These are phyloP conservation scores for Colletotrichum sojae DNA, from an alignment of 2,329 filamentous ascomycete species.

Conservation along the genomic window DNA sequence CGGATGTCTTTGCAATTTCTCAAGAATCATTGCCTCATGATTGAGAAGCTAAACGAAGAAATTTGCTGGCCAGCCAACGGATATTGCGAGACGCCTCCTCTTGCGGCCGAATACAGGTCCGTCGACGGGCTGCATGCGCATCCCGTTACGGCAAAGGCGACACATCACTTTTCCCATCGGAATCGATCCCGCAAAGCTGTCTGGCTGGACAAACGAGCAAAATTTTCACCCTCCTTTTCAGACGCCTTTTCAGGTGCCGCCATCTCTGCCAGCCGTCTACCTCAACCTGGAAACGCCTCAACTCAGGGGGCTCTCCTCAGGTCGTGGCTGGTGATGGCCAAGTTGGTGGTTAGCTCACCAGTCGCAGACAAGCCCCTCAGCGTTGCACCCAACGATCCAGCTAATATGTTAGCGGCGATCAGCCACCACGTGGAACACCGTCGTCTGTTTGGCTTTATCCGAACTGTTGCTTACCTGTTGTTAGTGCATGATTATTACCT, in stretches of 20 bases:
- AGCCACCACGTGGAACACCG: constrained; percentile 37
- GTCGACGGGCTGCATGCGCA: not conserved
- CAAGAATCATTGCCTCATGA: not conserved
- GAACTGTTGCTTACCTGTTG: not conserved
- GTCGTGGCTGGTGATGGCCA: too few species aligned
- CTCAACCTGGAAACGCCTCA: constrained; percentile 23
- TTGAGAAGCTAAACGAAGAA: not conserved
- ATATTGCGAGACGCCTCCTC: not conserved
- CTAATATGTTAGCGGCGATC: constrained; percentile 30
- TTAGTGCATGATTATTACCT: not conserved
- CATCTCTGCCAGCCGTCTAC: not conserved
- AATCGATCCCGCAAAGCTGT: constrained; percentile 1
- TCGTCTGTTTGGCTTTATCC: constrained; percentile 4
- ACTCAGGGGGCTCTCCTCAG: constrained; percentile 11
- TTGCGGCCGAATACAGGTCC: constrained; percentile 31
- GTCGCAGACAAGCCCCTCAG: constrained; percentile 12
- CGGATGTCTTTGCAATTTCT: not conserved
- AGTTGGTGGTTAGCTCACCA: not conserved
- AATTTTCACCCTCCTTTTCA: not conserved
- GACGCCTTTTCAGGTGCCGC: not conserved
- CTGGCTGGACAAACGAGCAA: constrained; percentile 19
- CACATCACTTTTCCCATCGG: constrained; percentile 3
- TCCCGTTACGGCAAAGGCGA: not conserved
- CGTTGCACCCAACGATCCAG: constrained; percentile 27
- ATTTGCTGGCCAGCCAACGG: not conserved